Conservation (phyloP, 2,329 filamentous ascomycete genomes). For the Monosporascus sp. region DNA sequence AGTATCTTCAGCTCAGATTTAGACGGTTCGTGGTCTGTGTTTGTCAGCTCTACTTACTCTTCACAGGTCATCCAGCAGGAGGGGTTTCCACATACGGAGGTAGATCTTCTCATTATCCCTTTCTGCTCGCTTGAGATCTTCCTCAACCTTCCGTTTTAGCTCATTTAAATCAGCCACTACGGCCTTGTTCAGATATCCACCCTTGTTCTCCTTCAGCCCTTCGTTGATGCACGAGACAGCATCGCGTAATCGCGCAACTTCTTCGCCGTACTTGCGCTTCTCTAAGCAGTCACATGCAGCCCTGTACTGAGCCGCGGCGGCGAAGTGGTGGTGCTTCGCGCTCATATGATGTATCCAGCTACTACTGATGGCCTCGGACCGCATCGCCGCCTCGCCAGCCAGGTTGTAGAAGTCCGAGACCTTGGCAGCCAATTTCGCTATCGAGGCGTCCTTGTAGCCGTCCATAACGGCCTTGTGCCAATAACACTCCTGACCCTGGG, state of each 20-base stretch:
- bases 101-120: constrained; percentile 98
- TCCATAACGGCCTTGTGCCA: constrained; percentile 98
- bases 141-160: constrained; percentile 74
- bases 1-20: constrained; percentile 84
- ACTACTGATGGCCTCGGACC: constrained; percentile 82
- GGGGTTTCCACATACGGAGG: constrained; percentile 50
- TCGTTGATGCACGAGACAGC: constrained; percentile 78
- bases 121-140: constrained; percentile 86
- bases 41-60: constrained; percentile 23
- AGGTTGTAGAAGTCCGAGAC: constrained; percentile 87
- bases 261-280: constrained; percentile 91
- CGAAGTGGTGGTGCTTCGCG: constrained; percentile 96
- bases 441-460: constrained; percentile 83
- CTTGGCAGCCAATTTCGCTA: constrained; percentile 82
- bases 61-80: background rate
- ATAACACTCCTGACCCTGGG: constrained; percentile 94
- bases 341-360: constrained; percentile 98
- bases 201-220: constrained; percentile 73
- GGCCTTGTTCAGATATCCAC: constrained; percentile 69
- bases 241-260: constrained; percentile 80
- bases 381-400: constrained; percentile 79
- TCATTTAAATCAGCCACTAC: constrained; percentile 79
- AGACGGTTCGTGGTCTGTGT: constrained; percentile 66
- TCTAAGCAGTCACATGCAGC: constrained; percentile 88
- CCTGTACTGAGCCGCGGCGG: constrained; percentile 87